These are phyloP conservation scores for Scutellaria baicalensis DNA, from an alignment of 257 asterid species.

Conservation along the genomic window DNA sequence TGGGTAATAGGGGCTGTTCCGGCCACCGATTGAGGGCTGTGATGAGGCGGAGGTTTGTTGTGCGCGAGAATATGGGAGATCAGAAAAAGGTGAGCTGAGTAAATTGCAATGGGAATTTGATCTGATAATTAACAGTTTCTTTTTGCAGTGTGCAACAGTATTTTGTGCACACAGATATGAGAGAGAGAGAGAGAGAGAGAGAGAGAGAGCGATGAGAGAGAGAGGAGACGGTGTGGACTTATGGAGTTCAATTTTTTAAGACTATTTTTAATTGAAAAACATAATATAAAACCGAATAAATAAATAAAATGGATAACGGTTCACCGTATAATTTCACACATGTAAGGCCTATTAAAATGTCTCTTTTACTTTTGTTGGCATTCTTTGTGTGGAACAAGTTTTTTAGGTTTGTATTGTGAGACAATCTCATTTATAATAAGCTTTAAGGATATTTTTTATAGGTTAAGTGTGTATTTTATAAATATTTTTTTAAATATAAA, in stretches of 20 bases:
- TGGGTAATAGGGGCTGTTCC: background rate
- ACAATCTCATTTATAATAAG: no score
- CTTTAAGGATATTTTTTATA: no score
- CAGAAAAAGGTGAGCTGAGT: slow-evolving; percentile 17
- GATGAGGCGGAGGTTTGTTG: background rate
- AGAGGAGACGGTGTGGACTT: slow-evolving; percentile 27
- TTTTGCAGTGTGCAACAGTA: slow-evolving; percentile 23
- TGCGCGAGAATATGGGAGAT: slow-evolving; percentile 19
- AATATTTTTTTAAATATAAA: no score
- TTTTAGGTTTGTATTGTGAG: no score
- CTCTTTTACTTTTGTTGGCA: no score
- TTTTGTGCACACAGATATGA: slow-evolving; percentile 9
- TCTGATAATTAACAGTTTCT: slow-evolving; percentile 24
- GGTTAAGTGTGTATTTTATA: no score
- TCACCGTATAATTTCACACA: no score
- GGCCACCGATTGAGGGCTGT: slow-evolving; percentile 17
- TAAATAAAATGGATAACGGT: background rate
- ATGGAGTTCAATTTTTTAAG: slow-evolving; percentile 15
- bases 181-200: slow-evolving; percentile 7
- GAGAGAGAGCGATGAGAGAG: slow-evolving; percentile 8
- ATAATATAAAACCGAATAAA: background rate
- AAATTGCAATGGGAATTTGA: slow-evolving; percentile 21
- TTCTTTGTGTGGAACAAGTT: no score
- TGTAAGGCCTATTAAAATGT: no score
- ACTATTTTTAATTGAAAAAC: background rate